These are phyloP conservation scores for Bacidia gigantensis DNA, from an alignment of 495 filamentous ascomycete species.

Conservation along the genomic window DNA sequence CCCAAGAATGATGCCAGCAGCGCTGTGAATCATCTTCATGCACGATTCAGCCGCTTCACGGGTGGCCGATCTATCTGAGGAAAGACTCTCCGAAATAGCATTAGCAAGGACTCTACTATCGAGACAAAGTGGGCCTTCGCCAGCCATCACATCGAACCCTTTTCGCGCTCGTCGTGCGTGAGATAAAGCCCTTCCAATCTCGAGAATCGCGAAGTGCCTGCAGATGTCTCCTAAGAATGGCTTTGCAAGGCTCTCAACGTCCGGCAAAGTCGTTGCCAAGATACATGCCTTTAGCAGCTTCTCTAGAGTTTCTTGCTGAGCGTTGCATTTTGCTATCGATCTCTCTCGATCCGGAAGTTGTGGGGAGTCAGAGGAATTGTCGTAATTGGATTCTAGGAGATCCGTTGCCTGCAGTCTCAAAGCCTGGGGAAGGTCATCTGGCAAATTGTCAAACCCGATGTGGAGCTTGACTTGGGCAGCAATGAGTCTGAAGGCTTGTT, in stretches of 20 bases:
- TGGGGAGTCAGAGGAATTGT: slow-evolving; percentile 41
- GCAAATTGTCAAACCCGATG: slow-evolving; percentile 74
- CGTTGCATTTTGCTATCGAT: slow-evolving; percentile 72
- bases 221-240: slow-evolving; percentile 65
- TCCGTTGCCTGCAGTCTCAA: slow-evolving; percentile 84
- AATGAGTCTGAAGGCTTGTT: slow-evolving; percentile 77
- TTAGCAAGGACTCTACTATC: slow-evolving; percentile 79
- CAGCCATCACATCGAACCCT: slow-evolving; percentile 67
- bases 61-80: slow-evolving; percentile 64
- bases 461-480: slow-evolving; percentile 77
- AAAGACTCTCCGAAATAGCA: slow-evolving; percentile 72
- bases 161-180: slow-evolving; percentile 57
- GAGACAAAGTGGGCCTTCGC: slow-evolving; percentile 74
- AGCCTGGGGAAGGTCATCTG: slow-evolving; percentile 73
- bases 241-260: slow-evolving; percentile 59
- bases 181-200: slow-evolving; percentile 66
- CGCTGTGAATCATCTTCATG: slow-evolving; percentile 61
- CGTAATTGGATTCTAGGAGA: slow-evolving; percentile 53
- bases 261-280: slow-evolving; percentile 68
- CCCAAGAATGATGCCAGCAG: slow-evolving; percentile 72
- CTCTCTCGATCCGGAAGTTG: slow-evolving; percentile 62
- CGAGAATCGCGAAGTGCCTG: slow-evolving; percentile 82
- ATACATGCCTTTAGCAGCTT: slow-evolving; percentile 80
- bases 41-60: slow-evolving; percentile 72
- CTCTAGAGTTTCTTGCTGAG: slow-evolving; percentile 66